These are phyloP conservation scores for Apophysomyces ossiformis DNA, from an alignment of 371 early-diverging fungal species.

Conservation along the genomic window DNA sequence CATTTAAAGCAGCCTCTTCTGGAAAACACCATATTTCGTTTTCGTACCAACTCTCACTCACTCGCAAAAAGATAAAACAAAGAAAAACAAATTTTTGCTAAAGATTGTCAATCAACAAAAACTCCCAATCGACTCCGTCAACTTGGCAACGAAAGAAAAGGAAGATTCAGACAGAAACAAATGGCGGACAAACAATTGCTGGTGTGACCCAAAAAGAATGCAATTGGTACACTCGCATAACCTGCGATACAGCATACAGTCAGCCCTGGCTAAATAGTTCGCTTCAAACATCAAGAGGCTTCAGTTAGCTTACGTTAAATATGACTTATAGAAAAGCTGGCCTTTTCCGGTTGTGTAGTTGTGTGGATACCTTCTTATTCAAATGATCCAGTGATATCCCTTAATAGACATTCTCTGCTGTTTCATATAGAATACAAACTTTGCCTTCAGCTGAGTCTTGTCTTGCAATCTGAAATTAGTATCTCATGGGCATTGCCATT, in stretches of 20 bases:
- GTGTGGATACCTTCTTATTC: no score
- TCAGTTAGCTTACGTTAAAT: no score
- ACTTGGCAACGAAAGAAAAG: conserved; percentile 1
- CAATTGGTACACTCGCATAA: background rate
- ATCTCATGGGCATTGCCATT: no score
- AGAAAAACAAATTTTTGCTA: conserved; percentile 2
- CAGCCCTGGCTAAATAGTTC: no score
- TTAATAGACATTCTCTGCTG: no score
- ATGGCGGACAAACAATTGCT: background rate
- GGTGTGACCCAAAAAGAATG: background rate
- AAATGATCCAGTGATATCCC: no score
- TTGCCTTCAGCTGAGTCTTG: no score
- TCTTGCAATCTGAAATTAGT: no score
- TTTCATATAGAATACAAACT: no score
- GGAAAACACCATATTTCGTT: conserved; percentile 41
- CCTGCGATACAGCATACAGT: background rate
- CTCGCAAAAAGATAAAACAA: background rate
- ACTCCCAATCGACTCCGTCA: conserved; percentile 12
- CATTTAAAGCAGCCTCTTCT: conserved; percentile 60
- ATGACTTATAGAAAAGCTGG: no score
- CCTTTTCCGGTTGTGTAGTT: no score
- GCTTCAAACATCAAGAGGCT: no score
- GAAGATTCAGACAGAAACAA: background rate
- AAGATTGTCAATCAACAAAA: conserved; percentile 8
- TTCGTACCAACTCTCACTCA: background rate